Base-by-base conservation (phyloP, 495 filamentous ascomycete species). In the Haplographium delicatum region DNA sequence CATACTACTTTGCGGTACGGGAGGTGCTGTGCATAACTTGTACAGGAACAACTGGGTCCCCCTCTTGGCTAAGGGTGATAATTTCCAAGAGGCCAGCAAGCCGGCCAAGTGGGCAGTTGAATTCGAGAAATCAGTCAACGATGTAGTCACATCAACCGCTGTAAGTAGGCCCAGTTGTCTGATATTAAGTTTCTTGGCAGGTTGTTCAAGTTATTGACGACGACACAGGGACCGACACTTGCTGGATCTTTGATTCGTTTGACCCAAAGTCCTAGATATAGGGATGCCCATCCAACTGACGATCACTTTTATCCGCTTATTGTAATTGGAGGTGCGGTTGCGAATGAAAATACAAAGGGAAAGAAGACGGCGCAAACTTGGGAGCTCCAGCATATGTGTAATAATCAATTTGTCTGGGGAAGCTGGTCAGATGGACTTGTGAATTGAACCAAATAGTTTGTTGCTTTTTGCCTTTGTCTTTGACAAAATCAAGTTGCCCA, bases 311-410 rank as follows among this genome's bases (percentile, higher is more conserved):
- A 82, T 73, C 64, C 73, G 8, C 71, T 72, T 0, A 51, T 73
- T 48, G 83, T 82, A 62, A 75, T 80, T 2, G 78, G 76, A 0
- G 81, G 81, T 13, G 67, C 71, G 6, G 70, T 64, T 18, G 78
- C 76, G 9, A 69, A 68, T 28, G 59, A 61, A 40, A 76, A 76
- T 30, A 78, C 2, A 48, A 60, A 19, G 69, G 67, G 0, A 58
- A 63, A 9, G 35, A 82, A 54, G 71, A 20, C 62, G 9, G 81
- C 79, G 0, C 79, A 84, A 65, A 73, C 70, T 49, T 83, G 80
- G 80, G 81, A 84, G 64, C 62, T 83, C 63, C 73, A 69, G 19
- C 81, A 83, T 58, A 82, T 82, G 79, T 82, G 78, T 58, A 83
- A 82, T 61, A 72, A 68, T 50, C 77, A 82, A 62, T 81, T 75